Evolutionary conservation across 768 basidiomycete genomes (phyloP), one percentile per base, ranked within the genome.

Genomic region (Amanita phalloides): DNA sequence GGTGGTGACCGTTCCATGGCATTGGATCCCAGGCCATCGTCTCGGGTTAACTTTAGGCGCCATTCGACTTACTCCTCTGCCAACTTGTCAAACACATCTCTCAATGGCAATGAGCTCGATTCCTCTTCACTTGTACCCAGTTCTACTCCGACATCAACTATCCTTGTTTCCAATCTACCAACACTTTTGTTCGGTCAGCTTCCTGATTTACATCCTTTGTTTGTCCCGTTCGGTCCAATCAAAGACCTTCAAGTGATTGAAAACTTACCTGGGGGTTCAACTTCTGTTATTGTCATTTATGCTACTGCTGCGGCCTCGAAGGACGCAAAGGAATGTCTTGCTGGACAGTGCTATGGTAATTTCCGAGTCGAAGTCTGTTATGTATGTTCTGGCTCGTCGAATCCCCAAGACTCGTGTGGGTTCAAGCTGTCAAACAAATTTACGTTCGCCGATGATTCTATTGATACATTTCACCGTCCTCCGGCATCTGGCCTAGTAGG

Each of bases 1-100:
- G 86, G 87, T 17, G 87, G 83, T 11, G 88, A 90, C 67, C 84
- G 90, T 42, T 71, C 78, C 5, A 71, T 84, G 63, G 71, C 81
- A 36, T 70, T 86, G 23, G 73, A 84, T 33, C 60, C 72, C 30
- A 73, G 77, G 20, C 63, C 66, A 37, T 52, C 51, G 10, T 52
- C 51, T 26, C 51, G 44, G 13, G 51, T 52, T 17, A 52, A 52
- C 35, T 52, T 52, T 30, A 32, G 51, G 25, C 51, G 51, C 48
- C 57, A 60, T 21, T 56, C 62, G 32, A 56, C 57, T 30, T 35
- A 63, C 21, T 42, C 52, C 25, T 61, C 67, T 51, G 60, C 69
- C 38, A 64, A 66, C 35, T 62, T 66, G 9, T 68, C 68, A 41
- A 61, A 66, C 41, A 62, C 62, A 21, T 69, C 71, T 54, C 57